These are phyloP conservation scores for Parasarocladium wereldwijsianum DNA, from an alignment of 2,329 filamentous ascomycete genomes.

Conservation along the genomic window DNA sequence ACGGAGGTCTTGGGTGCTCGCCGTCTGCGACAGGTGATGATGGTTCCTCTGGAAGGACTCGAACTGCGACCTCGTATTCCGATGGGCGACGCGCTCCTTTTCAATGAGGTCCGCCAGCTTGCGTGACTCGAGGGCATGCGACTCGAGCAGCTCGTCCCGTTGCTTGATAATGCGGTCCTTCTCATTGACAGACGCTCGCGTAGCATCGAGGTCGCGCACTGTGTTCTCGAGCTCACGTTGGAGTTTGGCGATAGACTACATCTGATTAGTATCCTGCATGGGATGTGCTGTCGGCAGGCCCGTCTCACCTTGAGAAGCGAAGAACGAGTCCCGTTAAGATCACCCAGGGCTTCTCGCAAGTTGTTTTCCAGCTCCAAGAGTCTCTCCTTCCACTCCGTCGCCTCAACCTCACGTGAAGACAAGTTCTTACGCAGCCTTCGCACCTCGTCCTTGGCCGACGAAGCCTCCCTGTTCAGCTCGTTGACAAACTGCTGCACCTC, in stretches of 20 bases:
- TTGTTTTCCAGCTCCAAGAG: conserved; percentile 82
- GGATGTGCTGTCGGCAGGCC: background rate
- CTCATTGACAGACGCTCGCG: conserved; percentile 66
- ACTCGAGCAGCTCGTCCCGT: conserved; percentile 77
- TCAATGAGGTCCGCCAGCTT: conserved; percentile 80
- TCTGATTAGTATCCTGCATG: background rate
- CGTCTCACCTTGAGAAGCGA: conserved; percentile 60
- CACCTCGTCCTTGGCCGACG: conserved; percentile 71
- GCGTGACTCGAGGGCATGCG: conserved; percentile 70
- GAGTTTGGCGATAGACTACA: conserved; percentile 69
- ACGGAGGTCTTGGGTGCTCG: conserved; percentile 70
- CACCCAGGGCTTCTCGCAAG: conserved; percentile 72
- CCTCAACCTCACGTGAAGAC: conserved; percentile 73
- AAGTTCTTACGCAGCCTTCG: conserved; percentile 71
- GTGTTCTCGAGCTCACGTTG: conserved; percentile 80
- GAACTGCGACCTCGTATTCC: conserved; percentile 74
- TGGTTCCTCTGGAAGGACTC: conserved; percentile 82
- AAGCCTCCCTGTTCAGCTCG: conserved; percentile 76
- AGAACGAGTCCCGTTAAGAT: conserved; percentile 72
- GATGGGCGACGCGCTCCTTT: conserved; percentile 73
- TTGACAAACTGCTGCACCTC: conserved; percentile 89
- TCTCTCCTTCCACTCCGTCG: conserved; percentile 79
- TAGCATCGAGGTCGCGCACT: conserved; percentile 64
- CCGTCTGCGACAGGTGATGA: conserved; percentile 72
- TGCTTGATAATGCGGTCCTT: conserved; percentile 85